Evolutionary conservation across 208 protist species (phyloP), one percentile per base, ranked within the genome.

Genomic region (Leishmania turanica): DNA sequence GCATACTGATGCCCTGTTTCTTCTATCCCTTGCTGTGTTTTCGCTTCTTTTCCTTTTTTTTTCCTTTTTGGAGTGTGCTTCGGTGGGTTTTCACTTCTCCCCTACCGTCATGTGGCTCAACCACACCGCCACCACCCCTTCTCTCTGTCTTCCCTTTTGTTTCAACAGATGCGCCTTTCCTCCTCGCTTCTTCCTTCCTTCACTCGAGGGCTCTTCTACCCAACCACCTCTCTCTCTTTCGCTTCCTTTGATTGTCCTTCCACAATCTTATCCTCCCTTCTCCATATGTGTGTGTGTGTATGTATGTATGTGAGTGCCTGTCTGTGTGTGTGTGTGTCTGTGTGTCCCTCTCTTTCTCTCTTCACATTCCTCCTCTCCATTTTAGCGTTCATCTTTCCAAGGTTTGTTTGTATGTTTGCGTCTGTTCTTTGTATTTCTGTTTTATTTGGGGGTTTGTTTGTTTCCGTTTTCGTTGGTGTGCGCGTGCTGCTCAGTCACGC

Each of bases 381-480:
- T 65, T 54, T 31, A 75, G 65, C 45, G 40, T 40, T 83, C 31
- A 58, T 86, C 68, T 56, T 40, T 75, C 74, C 74, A 17, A 45
- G 5, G 27, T 60, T 81, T 66, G 27, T 37, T 53, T 78, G 45
- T 45, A 21, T 54, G 51, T 8, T 34, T 47, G 37, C 34, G n/a
- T 70, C 34, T 31, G 21, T 21, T 27, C 4, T 62, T 62, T 62
- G n/a, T 47, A 13, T 24, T 11, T 62, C 21, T 60, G 1, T 21
- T 11, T 60, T 45, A 45, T 49, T 49, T 49, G 0, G 45, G 45
- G 45, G 8, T 60, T 60, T 21, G 0, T 62, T 15, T 62, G 21
- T 24, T 8, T 19, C 3, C 13, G 7, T 64, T 11, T 11, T 64
- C 15, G 2, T 27, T 21, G 66, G 31, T 76, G 27, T 15, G 58